phyloP scores from a whole-genome alignment of 768 basidiomycete genomes.

The Paxillus ammoniavirescens region DNA sequence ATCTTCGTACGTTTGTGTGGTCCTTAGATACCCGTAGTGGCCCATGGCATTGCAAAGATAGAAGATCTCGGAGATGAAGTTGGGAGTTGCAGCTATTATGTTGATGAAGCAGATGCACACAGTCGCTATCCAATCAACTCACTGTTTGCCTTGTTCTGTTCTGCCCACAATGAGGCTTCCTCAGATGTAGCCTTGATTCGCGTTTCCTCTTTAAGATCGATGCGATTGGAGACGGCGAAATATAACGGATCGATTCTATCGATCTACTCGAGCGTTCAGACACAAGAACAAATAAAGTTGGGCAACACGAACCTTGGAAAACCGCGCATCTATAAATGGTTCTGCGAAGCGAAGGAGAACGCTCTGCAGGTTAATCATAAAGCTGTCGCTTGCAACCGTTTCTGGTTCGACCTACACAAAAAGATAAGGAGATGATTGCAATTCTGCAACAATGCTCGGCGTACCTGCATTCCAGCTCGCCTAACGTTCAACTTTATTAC shows the following conservation, averaged over 20 bases:
- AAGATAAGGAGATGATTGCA: neutral
- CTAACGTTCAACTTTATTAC: constrained; percentile 75
- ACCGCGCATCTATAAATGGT: constrained; percentile 92
- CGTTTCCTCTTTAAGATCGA: constrained; percentile 86
- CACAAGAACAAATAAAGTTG: neutral
- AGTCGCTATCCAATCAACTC: neutral
- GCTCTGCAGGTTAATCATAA: constrained; percentile 88
- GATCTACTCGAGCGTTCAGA: constrained; percentile 49
- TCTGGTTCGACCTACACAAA: constrained; percentile 69
- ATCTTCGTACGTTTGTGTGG: constrained; percentile 73
- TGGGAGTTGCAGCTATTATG: constrained; percentile 58
- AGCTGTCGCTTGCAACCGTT: constrained; percentile 87
- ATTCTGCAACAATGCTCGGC: constrained; percentile 7
- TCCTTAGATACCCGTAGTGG: constrained; percentile 85
- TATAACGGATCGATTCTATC: constrained; percentile 87
- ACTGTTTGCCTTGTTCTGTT: constrained; percentile 51
- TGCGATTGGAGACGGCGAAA: constrained; percentile 67
- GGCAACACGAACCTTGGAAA: constrained; percentile 63
- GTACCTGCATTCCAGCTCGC: constrained; percentile 87
- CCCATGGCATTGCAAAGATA: constrained; percentile 84
- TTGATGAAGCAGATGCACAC: neutral
- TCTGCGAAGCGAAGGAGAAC: constrained; percentile 84
- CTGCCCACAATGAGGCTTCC: constrained; percentile 75
- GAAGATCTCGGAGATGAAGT: constrained; percentile 96
- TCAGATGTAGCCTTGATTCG: constrained; percentile 90